phyloP scores from a whole-genome alignment of 192 early-diverging fungal species.

The Rhizoclosmatium globosum region DNA sequence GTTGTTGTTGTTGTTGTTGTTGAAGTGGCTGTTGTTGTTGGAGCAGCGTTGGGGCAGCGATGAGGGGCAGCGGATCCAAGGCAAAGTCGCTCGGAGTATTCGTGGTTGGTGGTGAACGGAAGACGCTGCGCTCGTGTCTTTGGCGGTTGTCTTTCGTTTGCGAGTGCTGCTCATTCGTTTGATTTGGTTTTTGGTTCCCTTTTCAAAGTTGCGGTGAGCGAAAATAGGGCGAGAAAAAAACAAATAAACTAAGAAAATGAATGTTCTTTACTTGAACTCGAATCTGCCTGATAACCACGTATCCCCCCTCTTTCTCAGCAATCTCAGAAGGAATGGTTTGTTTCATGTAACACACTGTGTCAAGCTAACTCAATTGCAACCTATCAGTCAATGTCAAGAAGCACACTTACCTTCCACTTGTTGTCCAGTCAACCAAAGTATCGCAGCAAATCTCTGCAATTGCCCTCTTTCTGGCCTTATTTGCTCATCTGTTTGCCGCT shows the following conservation, averaged over 20 bases:
- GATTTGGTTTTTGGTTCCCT: not conserved
- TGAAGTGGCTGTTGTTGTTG: not conserved
- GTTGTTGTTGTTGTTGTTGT: not conserved
- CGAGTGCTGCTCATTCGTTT: not conserved
- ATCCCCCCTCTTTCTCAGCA: conserved; percentile 20
- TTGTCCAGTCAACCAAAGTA: conserved; percentile 76
- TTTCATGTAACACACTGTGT: no score
- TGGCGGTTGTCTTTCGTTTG: not conserved
- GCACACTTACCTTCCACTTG: conserved; percentile 85
- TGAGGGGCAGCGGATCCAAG: not conserved
- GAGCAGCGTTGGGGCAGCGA: not conserved
- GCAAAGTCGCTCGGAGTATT: not conserved
- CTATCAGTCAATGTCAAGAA: conserved; percentile 77
- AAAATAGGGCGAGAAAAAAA: no score
- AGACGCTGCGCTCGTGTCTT: no score
- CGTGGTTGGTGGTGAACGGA: not conserved
- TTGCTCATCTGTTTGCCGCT: conserved; percentile 74
- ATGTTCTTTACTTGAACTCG: not conserved
- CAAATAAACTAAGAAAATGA: no score
- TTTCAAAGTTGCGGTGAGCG: not conserved
- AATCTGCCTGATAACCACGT: conserved; percentile 20
- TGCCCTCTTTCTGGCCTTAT: conserved; percentile 88
- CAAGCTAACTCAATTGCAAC: no score
- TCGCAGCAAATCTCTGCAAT: conserved; percentile 88
- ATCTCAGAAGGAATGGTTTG: conserved; percentile 14